Percentiles rank a stretch among this genome's conserved stretches.
phyloP scores from a whole-genome alignment of 2,329 filamentous ascomycete species.

The Fusarium brevicatenulatum region DNA sequence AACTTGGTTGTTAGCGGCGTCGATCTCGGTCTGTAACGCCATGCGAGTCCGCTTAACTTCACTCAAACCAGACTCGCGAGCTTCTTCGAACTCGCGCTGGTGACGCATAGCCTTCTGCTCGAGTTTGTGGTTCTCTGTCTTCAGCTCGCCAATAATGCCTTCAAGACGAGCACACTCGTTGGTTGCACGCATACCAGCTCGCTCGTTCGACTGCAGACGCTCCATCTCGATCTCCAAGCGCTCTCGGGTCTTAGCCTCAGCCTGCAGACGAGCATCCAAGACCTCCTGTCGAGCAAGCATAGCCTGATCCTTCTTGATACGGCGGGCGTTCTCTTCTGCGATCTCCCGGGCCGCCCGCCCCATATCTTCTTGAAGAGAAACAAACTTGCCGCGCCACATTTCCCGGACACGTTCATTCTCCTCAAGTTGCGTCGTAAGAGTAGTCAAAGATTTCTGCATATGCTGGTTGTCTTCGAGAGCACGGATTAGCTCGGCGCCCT shows the following conservation, averaged over 20 bases:
- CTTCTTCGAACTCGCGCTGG: constrained; percentile 86
- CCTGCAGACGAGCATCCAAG: constrained; percentile 79
- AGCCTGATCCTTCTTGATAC: constrained; percentile 81
- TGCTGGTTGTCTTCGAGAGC: constrained; percentile 73
- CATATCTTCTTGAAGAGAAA: constrained; percentile 90
- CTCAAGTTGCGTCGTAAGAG: constrained; percentile 80
- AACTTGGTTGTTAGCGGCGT: constrained; percentile 85
- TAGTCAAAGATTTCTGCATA: constrained; percentile 77
- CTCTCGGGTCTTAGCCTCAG: constrained; percentile 76
- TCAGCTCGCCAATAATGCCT: constrained; percentile 63
- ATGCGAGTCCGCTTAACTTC: constrained; percentile 85
- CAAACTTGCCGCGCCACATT: constrained; percentile 84
- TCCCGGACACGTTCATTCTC: constrained; percentile 88
- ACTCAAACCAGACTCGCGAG: constrained; percentile 78
- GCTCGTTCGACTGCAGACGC: constrained; percentile 71
- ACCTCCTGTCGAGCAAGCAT: constrained; percentile 82
- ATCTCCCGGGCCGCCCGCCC: constrained; percentile 80
- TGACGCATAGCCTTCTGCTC: constrained; percentile 74
- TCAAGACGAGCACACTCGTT: constrained; percentile 71
- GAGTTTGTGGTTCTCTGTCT: constrained; percentile 76
- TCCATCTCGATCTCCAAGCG: constrained; percentile 74
- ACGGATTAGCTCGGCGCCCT: constrained; percentile 60
- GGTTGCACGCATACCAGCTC: constrained; percentile 71
- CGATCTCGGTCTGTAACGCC: constrained; percentile 82
- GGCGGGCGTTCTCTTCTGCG: constrained; percentile 82